Percentiles rank a stretch among this genome's conserved stretches.
phyloP scores from a whole-genome alignment of 2,329 filamentous ascomycete genomes.

The Cladosporium sp. region DNA sequence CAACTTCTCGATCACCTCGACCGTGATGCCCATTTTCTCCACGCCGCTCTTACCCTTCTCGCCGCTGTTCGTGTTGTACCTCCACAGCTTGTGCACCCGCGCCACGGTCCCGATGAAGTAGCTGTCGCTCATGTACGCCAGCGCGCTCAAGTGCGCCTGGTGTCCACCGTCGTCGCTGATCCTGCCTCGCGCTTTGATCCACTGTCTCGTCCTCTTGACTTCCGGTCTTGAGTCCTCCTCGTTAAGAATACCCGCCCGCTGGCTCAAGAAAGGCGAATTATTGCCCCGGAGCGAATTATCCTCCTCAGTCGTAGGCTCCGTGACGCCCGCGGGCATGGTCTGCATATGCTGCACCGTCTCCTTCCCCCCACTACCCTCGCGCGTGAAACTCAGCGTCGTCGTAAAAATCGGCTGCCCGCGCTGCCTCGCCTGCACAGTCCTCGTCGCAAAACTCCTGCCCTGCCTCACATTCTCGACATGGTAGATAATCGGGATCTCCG shows the following conservation, averaged over 20 bases:
- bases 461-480: slow-evolving; percentile 93
- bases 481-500: slow-evolving; percentile 84
- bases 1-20: slow-evolving; percentile 48
- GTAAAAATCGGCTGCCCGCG: slow-evolving; percentile 90
- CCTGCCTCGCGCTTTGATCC: slow-evolving; percentile 72
- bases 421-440: slow-evolving; percentile 95
- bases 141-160: slow-evolving; percentile 78
- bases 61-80: slow-evolving; percentile 55
- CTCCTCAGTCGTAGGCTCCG: slow-evolving; percentile 41
- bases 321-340: slow-evolving; percentile 50
- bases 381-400: slow-evolving; percentile 86
- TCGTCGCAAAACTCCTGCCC: slow-evolving; percentile 83
- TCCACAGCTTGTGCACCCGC: slow-evolving; percentile 77
- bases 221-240: slow-evolving; percentile 57
- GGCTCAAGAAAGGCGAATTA: slow-evolving; percentile 60
- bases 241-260: slow-evolving; percentile 59
- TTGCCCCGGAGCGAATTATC: slow-evolving; percentile 38
- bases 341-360: slow-evolving; percentile 66
- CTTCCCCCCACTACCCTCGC: slow-evolving; percentile 61
- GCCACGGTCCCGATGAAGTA: slow-evolving; percentile 91
- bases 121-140: slow-evolving; percentile 91
- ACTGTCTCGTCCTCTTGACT: slow-evolving; percentile 66
- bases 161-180: slow-evolving; percentile 75
- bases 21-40: slow-evolving; percentile 33
- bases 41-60: slow-evolving; percentile 25